These are phyloP conservation scores for Angomonas deanei DNA, from an alignment of 208 protist species.

Conservation along the genomic window DNA sequence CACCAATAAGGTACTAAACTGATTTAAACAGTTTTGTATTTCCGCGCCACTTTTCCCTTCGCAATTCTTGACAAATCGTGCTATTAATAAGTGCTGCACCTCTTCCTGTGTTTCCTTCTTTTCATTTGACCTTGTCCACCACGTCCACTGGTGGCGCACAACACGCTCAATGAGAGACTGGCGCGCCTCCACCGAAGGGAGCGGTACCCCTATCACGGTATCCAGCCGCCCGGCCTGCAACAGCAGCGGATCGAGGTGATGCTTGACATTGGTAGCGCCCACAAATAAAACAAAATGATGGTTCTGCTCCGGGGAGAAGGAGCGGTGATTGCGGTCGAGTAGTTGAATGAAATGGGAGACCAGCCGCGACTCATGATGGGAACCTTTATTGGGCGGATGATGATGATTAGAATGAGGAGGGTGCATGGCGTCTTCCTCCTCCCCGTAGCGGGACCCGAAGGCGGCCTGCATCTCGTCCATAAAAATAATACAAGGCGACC, in stretches of 20 bases:
- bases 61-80: not conserved
- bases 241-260: constrained; percentile 60
- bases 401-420: not conserved
- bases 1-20: not conserved
- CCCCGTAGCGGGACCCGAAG: constrained; percentile 46
- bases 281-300: constrained; percentile 62
- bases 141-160: constrained; percentile 57
- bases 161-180: constrained; percentile 31
- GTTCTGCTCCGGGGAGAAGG: not conserved
- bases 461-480: constrained; percentile 94
- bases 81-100: constrained; percentile 1
- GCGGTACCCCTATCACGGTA: constrained; percentile 59
- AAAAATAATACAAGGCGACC: constrained; percentile 87
- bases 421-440: not conserved
- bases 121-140: constrained; percentile 19
- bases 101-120: not conserved
- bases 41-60: constrained; percentile 2
- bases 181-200: constrained; percentile 47
- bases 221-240: constrained; percentile 78
- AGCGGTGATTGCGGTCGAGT: constrained; percentile 58
- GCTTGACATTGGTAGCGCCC: constrained; percentile 72
- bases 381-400: constrained; percentile 9
- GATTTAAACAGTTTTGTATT: not conserved
- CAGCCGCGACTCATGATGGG: constrained; percentile 46
- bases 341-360: constrained; percentile 70